phyloP scores from a whole-genome alignment of 345 rosid species.

The Jatropha curcas region DNA sequence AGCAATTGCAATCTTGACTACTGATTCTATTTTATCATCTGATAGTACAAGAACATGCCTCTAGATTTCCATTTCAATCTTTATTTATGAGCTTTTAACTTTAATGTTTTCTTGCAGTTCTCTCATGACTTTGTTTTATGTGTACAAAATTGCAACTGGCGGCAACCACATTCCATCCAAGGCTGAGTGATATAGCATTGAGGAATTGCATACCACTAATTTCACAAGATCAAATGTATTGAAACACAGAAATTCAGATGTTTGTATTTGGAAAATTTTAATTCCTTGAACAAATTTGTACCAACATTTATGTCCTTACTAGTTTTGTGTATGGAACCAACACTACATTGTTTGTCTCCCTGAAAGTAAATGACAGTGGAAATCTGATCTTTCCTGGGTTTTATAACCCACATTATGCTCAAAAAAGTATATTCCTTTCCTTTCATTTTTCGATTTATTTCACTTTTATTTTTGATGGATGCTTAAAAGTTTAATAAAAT shows the following conservation, averaged over 20 bases:
- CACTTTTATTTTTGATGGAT: no score
- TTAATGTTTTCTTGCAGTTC: slow-evolving; percentile 57
- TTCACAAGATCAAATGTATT: slow-evolving; percentile 7
- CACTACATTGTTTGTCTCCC: background rate
- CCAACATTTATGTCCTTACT: background rate
- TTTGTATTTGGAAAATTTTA: background rate
- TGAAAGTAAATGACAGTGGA: background rate
- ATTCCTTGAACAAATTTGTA: slow-evolving; percentile 4
- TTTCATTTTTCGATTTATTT: background rate
- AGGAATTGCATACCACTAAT: background rate
- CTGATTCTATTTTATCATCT: no score
- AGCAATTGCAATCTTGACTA: no score
- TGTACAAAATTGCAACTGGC: slow-evolving; percentile 78
- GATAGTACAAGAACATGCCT: no score
- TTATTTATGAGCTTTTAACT: slow-evolving; percentile 14
- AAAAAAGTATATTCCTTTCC: no score
- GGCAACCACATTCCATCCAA: slow-evolving; percentile 80
- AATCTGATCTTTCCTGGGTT: background rate
- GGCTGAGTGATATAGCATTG: slow-evolving; percentile 53
- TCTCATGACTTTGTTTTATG: slow-evolving; percentile 80
- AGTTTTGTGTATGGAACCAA: background rate
- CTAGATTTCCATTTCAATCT: slow-evolving; percentile 5
- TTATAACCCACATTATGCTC: background rate
- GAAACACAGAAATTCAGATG: slow-evolving; percentile 3
- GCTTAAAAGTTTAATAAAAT: no score